These are phyloP conservation scores for Barnettozyma sucrosica DNA, from an alignment of 805 yeast species.

Conservation along the genomic window DNA sequence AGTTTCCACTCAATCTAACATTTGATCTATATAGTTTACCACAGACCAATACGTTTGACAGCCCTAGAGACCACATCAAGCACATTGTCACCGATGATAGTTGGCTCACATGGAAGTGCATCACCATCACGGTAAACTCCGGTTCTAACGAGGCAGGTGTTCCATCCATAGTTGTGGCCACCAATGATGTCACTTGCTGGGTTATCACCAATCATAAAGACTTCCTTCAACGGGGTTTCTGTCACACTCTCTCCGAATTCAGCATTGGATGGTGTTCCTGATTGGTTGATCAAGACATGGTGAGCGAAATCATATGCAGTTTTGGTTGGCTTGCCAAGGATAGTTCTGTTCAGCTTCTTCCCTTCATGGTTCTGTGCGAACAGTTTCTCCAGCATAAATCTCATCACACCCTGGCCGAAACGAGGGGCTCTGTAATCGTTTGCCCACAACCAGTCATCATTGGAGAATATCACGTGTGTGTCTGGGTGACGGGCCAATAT, in stretches of 20 bases:
- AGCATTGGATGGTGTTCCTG: slow-evolving; percentile 8
- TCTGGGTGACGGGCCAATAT: slow-evolving; percentile 58
- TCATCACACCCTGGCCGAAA: slow-evolving; percentile 88
- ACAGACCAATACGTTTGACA: slow-evolving; percentile 17
- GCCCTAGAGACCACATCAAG: slow-evolving; percentile 40
- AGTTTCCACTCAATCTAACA: too few species aligned
- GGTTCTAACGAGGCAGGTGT: slow-evolving; percentile 73
- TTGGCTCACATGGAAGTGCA: slow-evolving; percentile 40
- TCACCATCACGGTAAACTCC: slow-evolving; percentile 74
- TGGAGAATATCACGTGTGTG: slow-evolving; percentile 72
- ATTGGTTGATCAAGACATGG: slow-evolving; percentile 44
- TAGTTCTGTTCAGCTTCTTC: slow-evolving; percentile 41
- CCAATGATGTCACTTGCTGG: slow-evolving; percentile 92
- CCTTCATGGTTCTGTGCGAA: slow-evolving; percentile 47
- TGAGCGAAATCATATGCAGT: slow-evolving; percentile 82
- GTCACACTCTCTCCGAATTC: slow-evolving; percentile 20
- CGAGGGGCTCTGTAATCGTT: slow-evolving; percentile 73
- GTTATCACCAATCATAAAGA: slow-evolving; percentile 96
- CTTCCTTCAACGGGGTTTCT: slow-evolving; percentile 44
- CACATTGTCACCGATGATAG: slow-evolving; percentile 45
- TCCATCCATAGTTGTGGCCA: slow-evolving; percentile 86
- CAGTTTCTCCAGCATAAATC: slow-evolving; percentile 54
- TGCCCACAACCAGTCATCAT: slow-evolving; percentile 84
- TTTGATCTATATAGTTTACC: neutral
- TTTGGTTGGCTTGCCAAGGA: slow-evolving; percentile 77